These are phyloP conservation scores for Lactarius akahatsu DNA, from an alignment of 768 basidiomycete genomes.

Conservation along the genomic window DNA sequence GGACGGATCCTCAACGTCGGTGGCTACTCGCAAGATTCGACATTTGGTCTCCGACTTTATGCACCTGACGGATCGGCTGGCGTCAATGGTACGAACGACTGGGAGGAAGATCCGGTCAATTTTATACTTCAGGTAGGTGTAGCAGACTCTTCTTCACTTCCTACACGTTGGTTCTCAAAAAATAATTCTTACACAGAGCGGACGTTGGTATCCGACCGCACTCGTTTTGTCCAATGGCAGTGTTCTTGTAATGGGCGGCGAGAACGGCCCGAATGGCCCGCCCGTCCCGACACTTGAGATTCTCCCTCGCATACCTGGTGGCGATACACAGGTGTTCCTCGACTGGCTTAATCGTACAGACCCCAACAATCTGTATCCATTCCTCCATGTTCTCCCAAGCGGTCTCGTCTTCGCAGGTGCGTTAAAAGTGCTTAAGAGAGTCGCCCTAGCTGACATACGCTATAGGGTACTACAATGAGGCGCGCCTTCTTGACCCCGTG, in stretches of 20 bases:
- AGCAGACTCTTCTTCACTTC: too few species aligned
- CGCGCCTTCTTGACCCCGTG: conserved; percentile 65
- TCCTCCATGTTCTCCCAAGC: conserved; percentile 68
- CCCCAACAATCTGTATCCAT: conserved; percentile 80
- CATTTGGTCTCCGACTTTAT: conserved; percentile 71
- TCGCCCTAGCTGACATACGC: not conserved
- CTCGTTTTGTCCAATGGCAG: conserved; percentile 72
- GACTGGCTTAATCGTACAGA: conserved; percentile 71
- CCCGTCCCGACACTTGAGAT: conserved; percentile 71
- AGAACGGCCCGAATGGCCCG: conserved; percentile 63
- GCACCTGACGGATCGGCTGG: conserved; percentile 67
- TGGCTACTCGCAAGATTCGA: conserved; percentile 69
- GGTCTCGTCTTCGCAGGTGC: conserved; percentile 67
- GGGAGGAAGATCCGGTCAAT: conserved; percentile 67
- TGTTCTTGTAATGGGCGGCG: conserved; percentile 74
- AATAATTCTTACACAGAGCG: conserved; percentile 39
- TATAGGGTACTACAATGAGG: conserved; percentile 77
- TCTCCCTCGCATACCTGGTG: conserved; percentile 65
- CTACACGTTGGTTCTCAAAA: not conserved
- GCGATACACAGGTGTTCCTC: conserved; percentile 56
- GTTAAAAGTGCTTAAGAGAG: conserved; percentile 28
- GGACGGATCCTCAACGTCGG: conserved; percentile 66
- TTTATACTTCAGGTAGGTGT: conserved; percentile 58
- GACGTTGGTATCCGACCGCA: conserved; percentile 73
- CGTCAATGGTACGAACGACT: conserved; percentile 72